Evolutionary conservation across 2,329 filamentous ascomycete species (phyloP).

Genomic region (Fusarium sp.): DNA sequence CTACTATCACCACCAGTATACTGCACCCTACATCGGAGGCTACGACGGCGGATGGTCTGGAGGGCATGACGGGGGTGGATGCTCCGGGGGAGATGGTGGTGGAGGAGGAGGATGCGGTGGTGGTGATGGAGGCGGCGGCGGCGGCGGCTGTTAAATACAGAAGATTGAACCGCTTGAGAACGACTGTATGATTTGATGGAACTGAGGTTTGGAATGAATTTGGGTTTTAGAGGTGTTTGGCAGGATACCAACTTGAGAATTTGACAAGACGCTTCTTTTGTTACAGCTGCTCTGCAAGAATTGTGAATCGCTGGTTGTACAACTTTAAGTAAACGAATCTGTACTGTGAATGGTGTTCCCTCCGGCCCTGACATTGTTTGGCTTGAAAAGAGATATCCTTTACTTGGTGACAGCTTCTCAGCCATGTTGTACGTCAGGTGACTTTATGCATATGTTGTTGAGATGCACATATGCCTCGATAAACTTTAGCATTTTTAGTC

Average conservation of each 20-base stretch:
- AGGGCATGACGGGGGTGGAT: not conserved
- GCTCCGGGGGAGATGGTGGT: not conserved
- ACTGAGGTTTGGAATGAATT: not conserved
- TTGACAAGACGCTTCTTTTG: not conserved
- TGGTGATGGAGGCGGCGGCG: slow-evolving; percentile 13
- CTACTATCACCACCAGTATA: not conserved
- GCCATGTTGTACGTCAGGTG: not conserved
- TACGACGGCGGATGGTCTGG: not conserved
- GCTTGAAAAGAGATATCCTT: not conserved
- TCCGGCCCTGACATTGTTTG: not conserved
- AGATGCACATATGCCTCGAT: not conserved
- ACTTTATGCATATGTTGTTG: not conserved
- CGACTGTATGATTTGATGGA: not conserved
- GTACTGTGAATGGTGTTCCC: not conserved
- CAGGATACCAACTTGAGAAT: not conserved
- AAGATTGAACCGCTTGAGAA: not conserved
- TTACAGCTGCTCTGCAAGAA: not conserved
- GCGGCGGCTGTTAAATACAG: not conserved
- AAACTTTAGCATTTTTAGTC: not conserved
- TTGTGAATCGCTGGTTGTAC: not conserved
- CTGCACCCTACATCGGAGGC: not conserved
- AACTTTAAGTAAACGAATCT: too few relatives aligned
- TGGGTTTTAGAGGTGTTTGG: not conserved
- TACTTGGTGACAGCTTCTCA: not conserved
- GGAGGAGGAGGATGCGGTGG: not conserved